Evolutionary conservation across 2,329 filamentous ascomycete genomes (phyloP), one percentile per base, ranked within the genome.

Genomic region (Penicillium janthinellum): DNA sequence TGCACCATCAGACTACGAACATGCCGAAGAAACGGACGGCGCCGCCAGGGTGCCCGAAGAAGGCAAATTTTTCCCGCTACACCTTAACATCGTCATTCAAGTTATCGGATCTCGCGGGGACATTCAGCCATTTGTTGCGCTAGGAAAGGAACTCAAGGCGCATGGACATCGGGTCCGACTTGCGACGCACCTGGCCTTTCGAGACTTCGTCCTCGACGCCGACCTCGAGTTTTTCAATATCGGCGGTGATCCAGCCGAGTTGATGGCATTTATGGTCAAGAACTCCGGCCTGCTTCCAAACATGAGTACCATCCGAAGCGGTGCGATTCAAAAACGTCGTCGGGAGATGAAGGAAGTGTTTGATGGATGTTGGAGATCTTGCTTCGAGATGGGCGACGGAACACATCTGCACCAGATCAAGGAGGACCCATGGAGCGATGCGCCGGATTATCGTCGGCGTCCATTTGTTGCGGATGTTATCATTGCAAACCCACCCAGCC

Each of bases 181-280:
- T 51, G 90, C 89, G 10, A 93, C 90, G 0, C 90, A 93, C 68
- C 75, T 84, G 3, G 86, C 82, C 1, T 93, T 93, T 68, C 81
- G 86, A 63, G 74, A 79, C 0, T 90, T 92, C 65, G 87, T 92
- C 4, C 84, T 87, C 59, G 86, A 90, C 55, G 88, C 87, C 70
- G 88, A 83, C 0, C 81, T 93, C 25, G 90, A 92, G 67, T 93
- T 92, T 72, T 92, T 89, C 74, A 85, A 80, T 62, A 90, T 92
- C 52, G 89, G 89, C 17, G 90, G 89, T 4, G 88, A 92, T 71
- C 90, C 90, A 0, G 84, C 86, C 1, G 85, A 90, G 67, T 80
- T 92, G 47, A 92, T 92, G 90, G 90, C 91, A 1, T 95, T 93
- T 69, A 95, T 95, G 91, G 91, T 95, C 51, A 93, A 93, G 75